Evolutionary conservation across 2,329 filamentous ascomycete species (phyloP).

Genomic region (Monosporascus sp.): DNA sequence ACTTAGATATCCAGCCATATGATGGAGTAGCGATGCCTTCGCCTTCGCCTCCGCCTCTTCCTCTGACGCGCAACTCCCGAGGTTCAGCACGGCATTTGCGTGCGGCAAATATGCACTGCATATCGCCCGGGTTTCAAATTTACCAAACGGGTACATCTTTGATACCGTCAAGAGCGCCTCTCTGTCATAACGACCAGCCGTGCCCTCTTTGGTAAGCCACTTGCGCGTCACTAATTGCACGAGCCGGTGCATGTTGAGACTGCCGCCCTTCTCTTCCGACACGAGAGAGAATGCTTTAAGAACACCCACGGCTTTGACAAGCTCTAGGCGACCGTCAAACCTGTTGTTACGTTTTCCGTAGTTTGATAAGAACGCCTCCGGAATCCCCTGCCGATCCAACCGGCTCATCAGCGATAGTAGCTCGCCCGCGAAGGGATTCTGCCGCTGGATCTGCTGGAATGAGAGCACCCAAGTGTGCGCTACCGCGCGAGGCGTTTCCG

Average conservation of each 20-base stretch:
- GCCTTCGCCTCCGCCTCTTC: neutral
- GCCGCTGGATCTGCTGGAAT: conserved; percentile 29
- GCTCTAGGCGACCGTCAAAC: neutral
- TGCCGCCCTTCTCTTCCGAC: conserved; percentile 7
- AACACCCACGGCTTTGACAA: conserved; percentile 25
- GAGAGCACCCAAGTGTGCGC: conserved; percentile 21
- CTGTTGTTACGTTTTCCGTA: conserved; percentile 25
- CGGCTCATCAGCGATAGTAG: conserved; percentile 42
- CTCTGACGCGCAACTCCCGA: neutral
- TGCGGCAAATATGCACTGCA: neutral
- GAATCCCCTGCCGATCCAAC: conserved; percentile 36
- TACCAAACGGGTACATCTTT: conserved; percentile 18
- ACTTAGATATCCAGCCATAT: neutral
- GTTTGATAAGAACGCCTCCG: conserved; percentile 10
- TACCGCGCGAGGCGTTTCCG: conserved; percentile 33
- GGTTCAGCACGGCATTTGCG: neutral
- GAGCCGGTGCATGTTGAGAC: conserved; percentile 37
- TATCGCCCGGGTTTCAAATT: conserved; percentile 24
- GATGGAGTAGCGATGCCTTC: neutral
- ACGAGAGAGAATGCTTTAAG: conserved; percentile 35
- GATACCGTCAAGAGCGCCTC: conserved; percentile 23
- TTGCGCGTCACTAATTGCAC: conserved; percentile 33
- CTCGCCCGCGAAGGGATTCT: conserved; percentile 30
- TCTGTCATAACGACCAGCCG: conserved; percentile 24
- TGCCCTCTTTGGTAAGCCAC: conserved; percentile 26